Base-by-base conservation (phyloP, 164 flowering plant species). In the Platanus orientalis region DNA sequence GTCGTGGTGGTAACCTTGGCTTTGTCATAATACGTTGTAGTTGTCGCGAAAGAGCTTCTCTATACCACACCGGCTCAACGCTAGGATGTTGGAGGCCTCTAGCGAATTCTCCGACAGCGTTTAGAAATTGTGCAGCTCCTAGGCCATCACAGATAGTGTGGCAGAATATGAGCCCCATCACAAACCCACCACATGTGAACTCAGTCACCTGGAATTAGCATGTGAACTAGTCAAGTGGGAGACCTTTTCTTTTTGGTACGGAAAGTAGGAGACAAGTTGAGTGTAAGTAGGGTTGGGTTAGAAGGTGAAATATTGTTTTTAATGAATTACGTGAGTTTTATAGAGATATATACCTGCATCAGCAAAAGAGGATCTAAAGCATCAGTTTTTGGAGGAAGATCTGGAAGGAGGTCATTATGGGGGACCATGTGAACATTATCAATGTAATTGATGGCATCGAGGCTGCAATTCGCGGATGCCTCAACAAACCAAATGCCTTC, bases 141-240 rank as follows among this genome's bases (percentile, higher is more conserved):
- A 87, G 70, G 23, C 93, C 93, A 58, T 87, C 93, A 56, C 90
- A 87, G 1, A 87, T 69, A 44, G 67, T 70, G 58, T 87, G 93
- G 71, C 84, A 80, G 73, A 87, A 83, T 30, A 60, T 72, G 13
- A 87, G 83, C 14, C 92, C 92, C 4, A 83, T 75, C 45, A 82
- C 85, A 44, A 79, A 82, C 12, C 91, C 91, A 6, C 69, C 83
- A 51, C 91, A 80, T 34, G 66, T 69, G 61, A 86, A 86, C 57
- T 71, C 66, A 4, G 91, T 82, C 30, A 83, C 81, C 85, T 84
- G 79, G 39, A 51, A 32, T 9, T 9, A 32, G 7, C n/a, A n/a
- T n/a, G n/a, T n/a, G n/a, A n/a, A n/a, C n/a, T n/a, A n/a, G n/a
- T n/a, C n/a, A n/a, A n/a, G n/a, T n/a, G n/a, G n/a, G n/a, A n/a